Evolutionary conservation across 768 basidiomycete genomes (phyloP).

Genomic region (Boletus insuetus): DNA sequence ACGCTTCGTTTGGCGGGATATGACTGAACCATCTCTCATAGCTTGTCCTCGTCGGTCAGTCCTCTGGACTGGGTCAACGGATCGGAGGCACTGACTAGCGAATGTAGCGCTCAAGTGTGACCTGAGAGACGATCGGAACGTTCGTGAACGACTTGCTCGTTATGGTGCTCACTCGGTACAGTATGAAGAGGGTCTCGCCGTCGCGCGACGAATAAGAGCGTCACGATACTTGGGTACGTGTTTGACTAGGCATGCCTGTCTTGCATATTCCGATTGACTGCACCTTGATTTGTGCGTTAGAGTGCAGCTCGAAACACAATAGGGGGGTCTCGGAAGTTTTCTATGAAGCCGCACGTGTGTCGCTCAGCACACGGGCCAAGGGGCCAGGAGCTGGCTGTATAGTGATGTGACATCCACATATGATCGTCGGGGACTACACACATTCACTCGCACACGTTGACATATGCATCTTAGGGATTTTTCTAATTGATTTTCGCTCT

Average conservation of each 20-base stretch:
- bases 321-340: conserved; percentile 93
- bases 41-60: conserved; percentile 88
- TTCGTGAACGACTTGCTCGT: conserved; percentile 69
- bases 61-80: background rate
- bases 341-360: conserved; percentile 85
- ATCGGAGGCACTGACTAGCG: conserved; percentile 10
- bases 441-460: conserved; percentile 3
- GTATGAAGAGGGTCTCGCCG: conserved; percentile 89
- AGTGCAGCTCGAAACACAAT: conserved; percentile 97
- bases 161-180: conserved; percentile 72
- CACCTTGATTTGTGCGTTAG: conserved; percentile 36
- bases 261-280: background rate
- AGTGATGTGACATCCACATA: conserved; percentile 51
- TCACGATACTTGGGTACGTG: conserved; percentile 87
- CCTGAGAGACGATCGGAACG: conserved; percentile 77
- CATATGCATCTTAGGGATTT: conserved; percentile 18
- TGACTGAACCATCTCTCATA: conserved; percentile 27
- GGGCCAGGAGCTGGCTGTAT: conserved; percentile 57
- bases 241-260: background rate
- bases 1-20: background rate
- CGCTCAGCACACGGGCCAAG: conserved; percentile 71
- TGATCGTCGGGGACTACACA: background rate
- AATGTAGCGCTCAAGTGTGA: conserved; percentile 89
- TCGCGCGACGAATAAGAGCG: conserved; percentile 87
- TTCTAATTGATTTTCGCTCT: conserved; percentile 19